Percentiles rank a stretch among this genome's conserved stretches.
Conservation (phyloP, 345 rosid species). For the Zanthoxylum bungeanum region DNA sequence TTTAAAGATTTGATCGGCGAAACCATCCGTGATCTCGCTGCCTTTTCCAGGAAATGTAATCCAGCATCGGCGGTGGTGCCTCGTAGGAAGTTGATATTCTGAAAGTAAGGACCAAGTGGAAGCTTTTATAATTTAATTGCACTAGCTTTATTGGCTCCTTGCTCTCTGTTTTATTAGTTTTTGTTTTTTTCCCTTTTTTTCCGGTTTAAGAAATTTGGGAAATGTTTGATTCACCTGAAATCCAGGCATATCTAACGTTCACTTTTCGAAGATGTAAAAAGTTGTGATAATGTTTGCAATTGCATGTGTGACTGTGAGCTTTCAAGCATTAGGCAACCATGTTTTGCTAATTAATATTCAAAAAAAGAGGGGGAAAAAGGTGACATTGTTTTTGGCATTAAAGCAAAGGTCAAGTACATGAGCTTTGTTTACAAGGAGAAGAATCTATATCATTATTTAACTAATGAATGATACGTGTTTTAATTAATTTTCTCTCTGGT, state of each 20-base stretch:
- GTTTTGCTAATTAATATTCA: not conserved
- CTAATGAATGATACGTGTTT: no score
- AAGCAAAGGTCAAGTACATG: conserved; percentile 2
- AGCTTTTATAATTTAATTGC: conserved; percentile 13
- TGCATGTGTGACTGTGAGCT: conserved; percentile 13
- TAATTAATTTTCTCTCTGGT: no score
- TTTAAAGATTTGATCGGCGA: conserved; percentile 87
- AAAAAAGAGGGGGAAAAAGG: not conserved
- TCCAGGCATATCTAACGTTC: conserved; percentile 31
- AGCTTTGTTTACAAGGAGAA: conserved; percentile 6
- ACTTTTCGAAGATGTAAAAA: conserved; percentile 25
- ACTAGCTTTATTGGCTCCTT: conserved; percentile 3
- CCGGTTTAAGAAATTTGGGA: conserved; percentile 12
- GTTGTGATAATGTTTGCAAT: not conserved
- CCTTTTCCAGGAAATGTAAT: conserved; percentile 25
- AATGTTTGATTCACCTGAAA: conserved; percentile 27
- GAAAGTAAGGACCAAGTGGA: conserved; percentile 20
- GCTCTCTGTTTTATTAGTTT: not conserved
- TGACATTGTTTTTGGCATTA: conserved; percentile 15
- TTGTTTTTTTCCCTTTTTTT: not conserved
- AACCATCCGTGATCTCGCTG: conserved; percentile 63
- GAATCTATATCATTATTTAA: not conserved
- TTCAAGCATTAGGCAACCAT: not conserved
- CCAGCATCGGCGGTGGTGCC: conserved; percentile 22
- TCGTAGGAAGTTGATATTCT: conserved; percentile 78